These are phyloP conservation scores for Calonectria henricotiae DNA, from an alignment of 2,329 filamentous ascomycete genomes.

Conservation along the genomic window DNA sequence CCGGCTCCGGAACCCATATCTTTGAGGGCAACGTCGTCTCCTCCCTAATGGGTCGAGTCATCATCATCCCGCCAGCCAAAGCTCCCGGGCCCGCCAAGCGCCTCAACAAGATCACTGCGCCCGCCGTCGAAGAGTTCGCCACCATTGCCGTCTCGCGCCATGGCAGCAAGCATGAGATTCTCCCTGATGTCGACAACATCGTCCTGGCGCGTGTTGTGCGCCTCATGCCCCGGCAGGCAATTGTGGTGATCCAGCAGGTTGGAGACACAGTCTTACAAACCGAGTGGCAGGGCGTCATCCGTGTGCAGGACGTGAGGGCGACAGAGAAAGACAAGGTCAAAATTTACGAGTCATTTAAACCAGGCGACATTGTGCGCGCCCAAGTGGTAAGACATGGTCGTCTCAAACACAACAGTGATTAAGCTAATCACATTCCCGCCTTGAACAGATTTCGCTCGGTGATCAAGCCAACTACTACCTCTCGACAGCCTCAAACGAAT, in stretches of 20 bases:
- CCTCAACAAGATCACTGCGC: conserved; percentile 71
- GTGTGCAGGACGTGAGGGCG: conserved; percentile 91
- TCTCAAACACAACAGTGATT: background rate
- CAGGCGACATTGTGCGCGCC: conserved; percentile 92
- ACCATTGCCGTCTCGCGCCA: conserved; percentile 72
- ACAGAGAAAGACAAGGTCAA: conserved; percentile 97
- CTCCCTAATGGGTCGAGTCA: conserved; percentile 84
- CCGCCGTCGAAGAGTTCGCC: conserved; percentile 63
- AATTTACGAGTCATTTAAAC: conserved; percentile 91
- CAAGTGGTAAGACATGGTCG: conserved; percentile 75
- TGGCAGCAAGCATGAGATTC: conserved; percentile 75
- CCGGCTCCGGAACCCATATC: conserved; percentile 89
- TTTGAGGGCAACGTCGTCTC: conserved; percentile 83
- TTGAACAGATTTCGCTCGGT: conserved; percentile 83
- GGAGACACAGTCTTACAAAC: conserved; percentile 81
- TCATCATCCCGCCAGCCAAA: conserved; percentile 67
- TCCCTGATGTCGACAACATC: conserved; percentile 85
- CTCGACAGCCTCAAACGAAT: conserved; percentile 91
- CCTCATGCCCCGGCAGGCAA: conserved; percentile 87
- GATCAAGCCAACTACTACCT: conserved; percentile 97
- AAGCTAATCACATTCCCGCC: conserved; percentile 30
- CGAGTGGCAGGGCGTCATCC: conserved; percentile 88
- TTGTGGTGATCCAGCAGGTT: conserved; percentile 88
- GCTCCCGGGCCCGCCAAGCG: conserved; percentile 71
- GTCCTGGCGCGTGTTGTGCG: conserved; percentile 91